phyloP scores from a whole-genome alignment of 495 filamentous ascomycete genomes.

The Penicillium coprophilum region DNA sequence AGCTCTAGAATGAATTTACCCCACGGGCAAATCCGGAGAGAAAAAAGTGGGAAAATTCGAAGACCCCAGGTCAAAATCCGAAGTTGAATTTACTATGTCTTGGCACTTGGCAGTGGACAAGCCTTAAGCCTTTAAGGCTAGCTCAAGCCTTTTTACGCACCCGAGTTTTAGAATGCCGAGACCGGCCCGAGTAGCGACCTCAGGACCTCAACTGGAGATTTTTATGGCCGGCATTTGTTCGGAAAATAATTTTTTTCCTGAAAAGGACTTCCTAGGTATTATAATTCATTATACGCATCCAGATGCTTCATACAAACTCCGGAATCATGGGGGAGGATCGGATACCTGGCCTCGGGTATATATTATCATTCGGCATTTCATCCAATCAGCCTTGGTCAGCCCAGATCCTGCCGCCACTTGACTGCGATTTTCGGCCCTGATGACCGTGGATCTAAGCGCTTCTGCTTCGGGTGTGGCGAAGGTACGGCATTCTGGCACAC shows the following conservation, averaged over 20 bases:
- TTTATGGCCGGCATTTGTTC: background rate
- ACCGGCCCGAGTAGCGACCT: conserved; percentile 2
- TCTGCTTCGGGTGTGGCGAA: conserved; percentile 10
- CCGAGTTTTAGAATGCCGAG: background rate
- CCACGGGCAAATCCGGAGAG: background rate
- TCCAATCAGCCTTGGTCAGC: background rate
- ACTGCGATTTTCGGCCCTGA: background rate
- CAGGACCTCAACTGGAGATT: background rate
- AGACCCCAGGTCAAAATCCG: background rate
- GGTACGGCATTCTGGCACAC: background rate
- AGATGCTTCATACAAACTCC: too few species aligned
- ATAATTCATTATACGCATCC: too few species aligned
- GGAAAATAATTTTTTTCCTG: background rate
- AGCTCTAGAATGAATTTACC: too few species aligned
- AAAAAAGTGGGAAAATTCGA: background rate
- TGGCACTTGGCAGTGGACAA: conserved; percentile 6
- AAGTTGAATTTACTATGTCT: background rate
- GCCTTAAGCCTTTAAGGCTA: conserved; percentile 5
- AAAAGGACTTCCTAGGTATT: too few species aligned
- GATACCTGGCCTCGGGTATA: background rate
- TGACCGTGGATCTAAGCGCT: background rate
- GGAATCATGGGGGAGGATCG: background rate
- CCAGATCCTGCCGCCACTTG: background rate
- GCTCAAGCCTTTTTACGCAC: background rate
- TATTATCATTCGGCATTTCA: background rate